A percentile compares a stretch with the other conserved stretches of the same genome.
Evolutionary conservation across 176 grass and related monocot genomes (phyloP).

Genomic region (Carex littledalei): DNA sequence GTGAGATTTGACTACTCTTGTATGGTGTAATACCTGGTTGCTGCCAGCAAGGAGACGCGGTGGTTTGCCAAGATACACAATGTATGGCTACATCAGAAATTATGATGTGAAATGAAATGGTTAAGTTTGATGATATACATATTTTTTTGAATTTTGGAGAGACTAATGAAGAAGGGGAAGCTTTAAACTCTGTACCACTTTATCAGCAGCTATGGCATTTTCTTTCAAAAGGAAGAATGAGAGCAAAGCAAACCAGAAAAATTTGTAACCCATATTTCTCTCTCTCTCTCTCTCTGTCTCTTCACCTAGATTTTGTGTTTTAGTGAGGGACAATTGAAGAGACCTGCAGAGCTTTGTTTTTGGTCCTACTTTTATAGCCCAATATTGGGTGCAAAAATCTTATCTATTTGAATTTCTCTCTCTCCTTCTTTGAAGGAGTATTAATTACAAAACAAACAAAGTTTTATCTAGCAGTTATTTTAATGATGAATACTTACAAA

Average conservation of each 20-base stretch:
- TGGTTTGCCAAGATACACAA: slow-evolving; percentile 74
- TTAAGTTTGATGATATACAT: background rate
- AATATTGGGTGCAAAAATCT: too few relatives aligned
- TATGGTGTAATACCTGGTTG: slow-evolving; percentile 8
- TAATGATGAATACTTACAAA: too few relatives aligned
- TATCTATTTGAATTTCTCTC: too few relatives aligned
- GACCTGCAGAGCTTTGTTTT: too few relatives aligned
- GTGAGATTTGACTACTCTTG: slow-evolving; percentile 33
- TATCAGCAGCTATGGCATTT: background rate
- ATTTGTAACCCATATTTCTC: background rate
- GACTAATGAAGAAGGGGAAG: background rate
- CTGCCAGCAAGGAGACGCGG: slow-evolving; percentile 15
- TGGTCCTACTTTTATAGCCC: too few relatives aligned
- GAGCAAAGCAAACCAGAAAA: background rate
- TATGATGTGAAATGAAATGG: background rate
- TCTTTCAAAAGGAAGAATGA: background rate
- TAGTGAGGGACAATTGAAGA: too few relatives aligned
- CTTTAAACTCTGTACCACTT: background rate
- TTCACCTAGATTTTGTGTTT: too few relatives aligned
- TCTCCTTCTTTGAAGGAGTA: background rate
- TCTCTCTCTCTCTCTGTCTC: background rate
- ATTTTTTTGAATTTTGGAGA: too few relatives aligned
- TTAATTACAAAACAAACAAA: too few relatives aligned
- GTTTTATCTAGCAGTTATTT: too few relatives aligned
- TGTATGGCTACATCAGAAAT: slow-evolving; percentile 32